Evolutionary conservation across 371 early-diverging fungal genomes (phyloP).

Genomic region (Mucor indicus): DNA sequence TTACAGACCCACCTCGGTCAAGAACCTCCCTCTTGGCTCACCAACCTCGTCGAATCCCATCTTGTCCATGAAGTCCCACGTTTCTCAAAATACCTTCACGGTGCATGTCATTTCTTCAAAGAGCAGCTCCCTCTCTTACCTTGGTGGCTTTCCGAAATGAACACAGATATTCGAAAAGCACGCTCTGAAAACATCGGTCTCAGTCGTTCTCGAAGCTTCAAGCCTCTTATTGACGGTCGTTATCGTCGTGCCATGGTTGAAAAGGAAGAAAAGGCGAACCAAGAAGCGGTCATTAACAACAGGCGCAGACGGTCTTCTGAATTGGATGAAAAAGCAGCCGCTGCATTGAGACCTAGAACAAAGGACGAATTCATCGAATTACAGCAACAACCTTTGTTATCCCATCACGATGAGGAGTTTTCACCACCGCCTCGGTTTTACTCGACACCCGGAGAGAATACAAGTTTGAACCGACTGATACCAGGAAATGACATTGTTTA

Average conservation of each 20-base stretch:
- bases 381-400: conserved; percentile 96
- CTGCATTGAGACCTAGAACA: not conserved
- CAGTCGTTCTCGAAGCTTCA: conserved; percentile 24
- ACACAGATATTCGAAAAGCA: conserved; percentile 75
- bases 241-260: conserved; percentile 22
- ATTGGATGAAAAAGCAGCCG: not conserved
- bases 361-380: not conserved
- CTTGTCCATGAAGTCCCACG: conserved; percentile 95
- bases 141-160: conserved; percentile 93
- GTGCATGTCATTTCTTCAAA: conserved; percentile 83
- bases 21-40: conserved; percentile 89
- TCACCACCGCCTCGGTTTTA: conserved; percentile 67
- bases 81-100: conserved; percentile 97
- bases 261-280: conserved; percentile 8
- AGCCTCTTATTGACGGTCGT: conserved; percentile 32
- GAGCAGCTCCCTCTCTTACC: conserved; percentile 82
- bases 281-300: conserved; percentile 2
- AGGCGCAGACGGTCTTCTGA: not conserved
- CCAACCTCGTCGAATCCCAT: conserved; percentile 76
- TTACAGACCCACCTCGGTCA: conserved; percentile 84
- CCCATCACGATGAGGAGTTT: conserved; percentile 98
- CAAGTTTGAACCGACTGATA: conserved; percentile 8
- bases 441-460: conserved; percentile 9
- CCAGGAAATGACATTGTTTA: conserved; percentile 6
- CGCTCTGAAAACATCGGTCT: conserved; percentile 38